Evolutionary conservation across 2,329 filamentous ascomycete genomes (phyloP).

Genomic region (Diplocarpon mali): DNA sequence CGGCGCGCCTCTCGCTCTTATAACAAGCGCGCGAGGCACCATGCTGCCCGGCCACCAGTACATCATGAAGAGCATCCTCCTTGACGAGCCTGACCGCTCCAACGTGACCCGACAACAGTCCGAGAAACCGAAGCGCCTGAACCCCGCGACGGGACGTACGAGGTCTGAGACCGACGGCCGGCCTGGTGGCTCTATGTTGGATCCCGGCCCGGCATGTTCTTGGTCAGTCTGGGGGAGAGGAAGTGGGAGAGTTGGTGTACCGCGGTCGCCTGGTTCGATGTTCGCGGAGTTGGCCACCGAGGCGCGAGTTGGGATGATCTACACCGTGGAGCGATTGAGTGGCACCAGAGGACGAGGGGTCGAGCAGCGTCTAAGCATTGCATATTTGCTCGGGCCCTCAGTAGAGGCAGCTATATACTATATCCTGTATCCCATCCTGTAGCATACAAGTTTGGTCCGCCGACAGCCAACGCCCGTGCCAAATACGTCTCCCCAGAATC

Average conservation of each 20-base stretch:
- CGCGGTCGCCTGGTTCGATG: too few relatives aligned
- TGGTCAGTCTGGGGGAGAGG: conserved; percentile 33
- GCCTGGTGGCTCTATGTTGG: conserved; percentile 46
- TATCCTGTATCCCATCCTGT: too few relatives aligned
- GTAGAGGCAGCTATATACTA: too few relatives aligned
- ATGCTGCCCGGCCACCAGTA: conserved; percentile 35
- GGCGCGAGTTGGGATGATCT: too few relatives aligned
- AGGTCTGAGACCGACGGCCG: conserved; percentile 43
- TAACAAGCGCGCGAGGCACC: conserved; percentile 11
- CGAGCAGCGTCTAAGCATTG: too few relatives aligned
- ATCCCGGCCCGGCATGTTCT: conserved; percentile 43
- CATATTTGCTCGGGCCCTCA: too few relatives aligned
- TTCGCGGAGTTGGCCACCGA: too few relatives aligned
- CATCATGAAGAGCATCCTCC: conserved; percentile 53
- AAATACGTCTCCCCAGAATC: too few relatives aligned
- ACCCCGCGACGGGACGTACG: conserved; percentile 40
- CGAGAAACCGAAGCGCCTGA: conserved; percentile 43
- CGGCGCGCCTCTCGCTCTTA: conserved; percentile 43
- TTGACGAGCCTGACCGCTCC: conserved; percentile 47
- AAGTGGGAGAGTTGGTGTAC: conserved; percentile 46
- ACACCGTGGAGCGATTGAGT: too few relatives aligned
- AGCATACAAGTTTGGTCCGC: too few relatives aligned
- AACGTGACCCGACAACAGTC: conserved; percentile 50
- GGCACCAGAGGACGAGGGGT: too few relatives aligned
- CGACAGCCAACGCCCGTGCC: too few relatives aligned